A percentile compares a stretch with the other conserved stretches of the same genome.
These are phyloP conservation scores for Cyclospora cayetanensis DNA, from an alignment of 169 alveolate genomes.

Conservation along the genomic window DNA sequence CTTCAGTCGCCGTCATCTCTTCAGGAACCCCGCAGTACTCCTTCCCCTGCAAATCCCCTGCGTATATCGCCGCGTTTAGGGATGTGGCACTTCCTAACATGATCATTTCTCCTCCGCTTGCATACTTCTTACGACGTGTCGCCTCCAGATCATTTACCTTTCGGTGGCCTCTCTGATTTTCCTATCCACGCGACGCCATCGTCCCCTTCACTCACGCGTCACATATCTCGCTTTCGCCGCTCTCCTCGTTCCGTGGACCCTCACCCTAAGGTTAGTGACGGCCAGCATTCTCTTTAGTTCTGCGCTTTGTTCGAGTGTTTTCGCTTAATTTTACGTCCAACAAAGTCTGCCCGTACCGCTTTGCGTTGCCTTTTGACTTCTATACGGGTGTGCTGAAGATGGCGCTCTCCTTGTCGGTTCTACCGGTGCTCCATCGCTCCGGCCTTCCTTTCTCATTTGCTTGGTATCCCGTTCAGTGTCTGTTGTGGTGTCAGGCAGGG, in stretches of 20 bases:
- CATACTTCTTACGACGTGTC: background rate
- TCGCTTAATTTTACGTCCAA: background rate
- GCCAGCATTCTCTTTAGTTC: too few relatives aligned
- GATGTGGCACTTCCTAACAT: background rate
- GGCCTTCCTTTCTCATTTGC: background rate
- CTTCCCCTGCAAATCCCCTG: background rate
- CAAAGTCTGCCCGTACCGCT: background rate
- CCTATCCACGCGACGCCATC: constrained; percentile 19
- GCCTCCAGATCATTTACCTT: constrained; percentile 1
- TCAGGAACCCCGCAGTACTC: background rate
- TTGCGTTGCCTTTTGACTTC: background rate
- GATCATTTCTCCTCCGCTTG: background rate
- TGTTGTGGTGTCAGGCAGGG: background rate
- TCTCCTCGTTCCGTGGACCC: constrained; percentile 50
- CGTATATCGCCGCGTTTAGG: background rate
- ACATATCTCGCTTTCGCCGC: background rate
- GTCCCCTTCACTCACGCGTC: background rate
- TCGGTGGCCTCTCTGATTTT: constrained; percentile 20
- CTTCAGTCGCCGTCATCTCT: background rate
- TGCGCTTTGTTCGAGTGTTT: too few relatives aligned
- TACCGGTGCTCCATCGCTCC: background rate
- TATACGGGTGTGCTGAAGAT: background rate
- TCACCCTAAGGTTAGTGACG: constrained; percentile 17
- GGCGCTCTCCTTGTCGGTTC: background rate
- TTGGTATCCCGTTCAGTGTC: background rate